Conservation (phyloP, 768 basidiomycete genomes). For the Lentinula aciculospora region DNA sequence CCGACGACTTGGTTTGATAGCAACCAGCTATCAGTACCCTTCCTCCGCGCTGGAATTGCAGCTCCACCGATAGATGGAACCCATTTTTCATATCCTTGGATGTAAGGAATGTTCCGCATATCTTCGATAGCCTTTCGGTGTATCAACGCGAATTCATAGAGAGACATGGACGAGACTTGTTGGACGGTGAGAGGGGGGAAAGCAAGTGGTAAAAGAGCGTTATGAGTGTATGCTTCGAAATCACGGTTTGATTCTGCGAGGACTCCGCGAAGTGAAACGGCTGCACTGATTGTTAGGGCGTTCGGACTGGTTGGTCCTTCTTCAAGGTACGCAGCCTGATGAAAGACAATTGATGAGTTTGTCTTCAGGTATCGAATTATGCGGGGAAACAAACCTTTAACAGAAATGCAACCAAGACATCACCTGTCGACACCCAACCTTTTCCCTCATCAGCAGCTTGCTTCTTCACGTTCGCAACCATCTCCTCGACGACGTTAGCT, state of each 20-base stretch:
- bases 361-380: not conserved
- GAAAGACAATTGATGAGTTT: not conserved
- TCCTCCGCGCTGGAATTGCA: not conserved
- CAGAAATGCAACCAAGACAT: slow-evolving; percentile 1
- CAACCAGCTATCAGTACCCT: not conserved
- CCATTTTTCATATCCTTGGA: slow-evolving; percentile 4
- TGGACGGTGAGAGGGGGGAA: slow-evolving; percentile 1
- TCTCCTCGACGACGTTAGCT: not conserved
- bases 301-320: slow-evolving; percentile 3
- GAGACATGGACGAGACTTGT: slow-evolving; percentile 2
- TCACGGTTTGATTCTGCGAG: not conserved
- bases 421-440: slow-evolving; percentile 6
- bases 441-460: slow-evolving; percentile 1
- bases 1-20: slow-evolving; percentile 5
- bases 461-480: slow-evolving; percentile 1
- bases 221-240: slow-evolving; percentile 1
- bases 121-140: not conserved
- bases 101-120: slow-evolving; percentile 1
- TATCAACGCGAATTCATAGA: slow-evolving; percentile 1
- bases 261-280: not conserved
- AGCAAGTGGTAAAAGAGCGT: slow-evolving; percentile 6
- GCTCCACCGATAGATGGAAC: not conserved
- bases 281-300: not conserved
- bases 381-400: not conserved
- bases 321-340: slow-evolving; percentile 1